Conservation (phyloP, 2,329 filamentous ascomycete species). For the Xylariaceae sp. region DNA sequence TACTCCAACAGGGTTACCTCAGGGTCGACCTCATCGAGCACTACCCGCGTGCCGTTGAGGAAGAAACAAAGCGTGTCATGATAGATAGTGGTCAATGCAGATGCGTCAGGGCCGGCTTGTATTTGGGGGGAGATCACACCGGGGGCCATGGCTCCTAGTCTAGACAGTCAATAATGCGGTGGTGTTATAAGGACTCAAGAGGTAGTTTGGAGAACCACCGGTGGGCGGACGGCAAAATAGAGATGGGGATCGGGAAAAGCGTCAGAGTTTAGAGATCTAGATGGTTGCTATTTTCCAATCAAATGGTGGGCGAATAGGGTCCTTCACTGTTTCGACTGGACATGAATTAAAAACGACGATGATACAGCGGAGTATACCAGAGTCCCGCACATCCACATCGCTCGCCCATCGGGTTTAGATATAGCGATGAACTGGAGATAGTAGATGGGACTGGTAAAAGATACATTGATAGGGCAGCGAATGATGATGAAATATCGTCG, state of each 20-base stretch:
- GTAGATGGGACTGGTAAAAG: not conserved
- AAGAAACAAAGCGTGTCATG: slow-evolving; percentile 89
- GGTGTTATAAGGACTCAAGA: not conserved
- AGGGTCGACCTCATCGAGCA: slow-evolving; percentile 80
- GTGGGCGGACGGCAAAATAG: not conserved
- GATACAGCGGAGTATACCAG: not conserved
- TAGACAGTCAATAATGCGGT: not conserved
- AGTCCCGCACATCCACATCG: slow-evolving; percentile 2
- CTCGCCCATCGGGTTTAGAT: not conserved
- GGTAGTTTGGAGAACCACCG: not conserved
- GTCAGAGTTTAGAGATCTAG: not conserved
- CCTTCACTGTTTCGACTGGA: not conserved
- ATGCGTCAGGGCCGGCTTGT: slow-evolving; percentile 31
- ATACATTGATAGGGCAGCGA: not conserved
- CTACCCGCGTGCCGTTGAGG: slow-evolving; percentile 86
- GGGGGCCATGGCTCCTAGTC: slow-evolving; percentile 44
- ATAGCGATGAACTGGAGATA: not conserved
- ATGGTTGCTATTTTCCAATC: not conserved
- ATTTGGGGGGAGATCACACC: slow-evolving; percentile 47
- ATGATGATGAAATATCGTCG: not conserved
- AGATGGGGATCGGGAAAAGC: not conserved
- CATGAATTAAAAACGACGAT: not conserved
- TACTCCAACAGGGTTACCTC: slow-evolving; percentile 92
- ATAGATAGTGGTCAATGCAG: slow-evolving; percentile 65
- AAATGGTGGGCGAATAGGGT: not conserved